Evolutionary conservation across 306 rosid species (phyloP), one percentile per base, ranked within the genome.

Genomic region (Trifolium dubium): DNA sequence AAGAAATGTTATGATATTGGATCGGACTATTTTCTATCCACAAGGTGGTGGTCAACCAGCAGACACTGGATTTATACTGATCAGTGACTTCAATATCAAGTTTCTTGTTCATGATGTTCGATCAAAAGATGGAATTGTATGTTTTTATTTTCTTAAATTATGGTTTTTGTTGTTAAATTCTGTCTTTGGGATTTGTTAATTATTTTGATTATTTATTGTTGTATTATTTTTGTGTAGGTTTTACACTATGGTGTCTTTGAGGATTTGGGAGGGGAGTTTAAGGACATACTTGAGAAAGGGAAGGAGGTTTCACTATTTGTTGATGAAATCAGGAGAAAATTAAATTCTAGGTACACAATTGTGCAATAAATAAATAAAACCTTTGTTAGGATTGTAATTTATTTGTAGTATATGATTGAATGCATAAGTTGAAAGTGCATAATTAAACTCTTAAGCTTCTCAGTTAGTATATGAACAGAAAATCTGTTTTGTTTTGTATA

Each of bases 21-120:
- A 91, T 60, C 87, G 83, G 40, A 89, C 92, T 12, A 86, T 89
- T 30, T 91, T 89, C 69, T 74, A 91, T 77, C 97, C 97, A 2
- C 97, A 91, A 86, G 97, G 97, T 44, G 96, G 97, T 47, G 97
- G 96, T n/a, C 96, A 91, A 51, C 89, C 96, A 0, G 88, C 96
- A 0, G 88, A 92, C 76, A 74, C 85, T 19, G 97, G 97, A 10
- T 79, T 82, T 78, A 46, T 89, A 62, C 32, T 1, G 46, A 12
- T 83, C 56, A 40, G 37, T 39, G 83, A 76, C 11, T 85, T 81
- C 1, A 81, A 75, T 18, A 17, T 79, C 79, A 87, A 83, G 73
- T 89, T 92, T 72, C 40, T 76, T 65, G 92, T 84, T 12, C 76
- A 77, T 72, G 96, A 89, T 75, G 91, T 87, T 17, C 92, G 96